Evolutionary conservation across 2,329 filamentous ascomycete genomes (phyloP).

Genomic region (Dothiorella sarmentorum): DNA sequence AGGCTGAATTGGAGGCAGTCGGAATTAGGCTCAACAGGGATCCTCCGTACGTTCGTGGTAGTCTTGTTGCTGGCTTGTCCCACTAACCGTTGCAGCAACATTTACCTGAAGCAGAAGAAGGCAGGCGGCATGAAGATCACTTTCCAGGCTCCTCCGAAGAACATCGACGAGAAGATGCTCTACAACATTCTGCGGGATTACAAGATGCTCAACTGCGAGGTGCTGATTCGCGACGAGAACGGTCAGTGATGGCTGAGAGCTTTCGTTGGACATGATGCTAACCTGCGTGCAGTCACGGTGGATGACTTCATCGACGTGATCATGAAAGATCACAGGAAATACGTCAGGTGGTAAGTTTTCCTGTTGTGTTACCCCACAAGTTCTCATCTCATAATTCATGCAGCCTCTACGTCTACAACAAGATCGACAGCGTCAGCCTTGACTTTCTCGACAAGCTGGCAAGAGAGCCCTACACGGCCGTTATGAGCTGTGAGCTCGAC

Average conservation of each 20-base stretch:
- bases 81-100: constrained; percentile 62
- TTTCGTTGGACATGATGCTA: neutral
- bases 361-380: neutral
- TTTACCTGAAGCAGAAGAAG: constrained; percentile 94
- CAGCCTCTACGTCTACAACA: constrained; percentile 97
- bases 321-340: constrained; percentile 98
- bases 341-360: constrained; percentile 64
- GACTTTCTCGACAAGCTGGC: constrained; percentile 91
- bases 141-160: constrained; percentile 83
- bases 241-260: constrained; percentile 40
- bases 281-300: constrained; percentile 63
- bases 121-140: constrained; percentile 99
- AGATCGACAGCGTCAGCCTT: constrained; percentile 91
- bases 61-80: constrained; percentile 30
- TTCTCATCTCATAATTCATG: neutral
- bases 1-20: constrained; percentile 90
- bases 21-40: constrained; percentile 90
- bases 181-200: constrained; percentile 98
- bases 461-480: constrained; percentile 86
- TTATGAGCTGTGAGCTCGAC: constrained; percentile 97
- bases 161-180: constrained; percentile 95
- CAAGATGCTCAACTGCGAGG: constrained; percentile 97
- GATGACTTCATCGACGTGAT: constrained; percentile 99
- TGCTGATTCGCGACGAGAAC: constrained; percentile 90
- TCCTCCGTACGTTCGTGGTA: constrained; percentile 61